Evolutionary conservation across 2,329 filamentous ascomycete species (phyloP), one percentile per base, ranked within the genome.

Genomic region (Colletotrichum sublineola): DNA sequence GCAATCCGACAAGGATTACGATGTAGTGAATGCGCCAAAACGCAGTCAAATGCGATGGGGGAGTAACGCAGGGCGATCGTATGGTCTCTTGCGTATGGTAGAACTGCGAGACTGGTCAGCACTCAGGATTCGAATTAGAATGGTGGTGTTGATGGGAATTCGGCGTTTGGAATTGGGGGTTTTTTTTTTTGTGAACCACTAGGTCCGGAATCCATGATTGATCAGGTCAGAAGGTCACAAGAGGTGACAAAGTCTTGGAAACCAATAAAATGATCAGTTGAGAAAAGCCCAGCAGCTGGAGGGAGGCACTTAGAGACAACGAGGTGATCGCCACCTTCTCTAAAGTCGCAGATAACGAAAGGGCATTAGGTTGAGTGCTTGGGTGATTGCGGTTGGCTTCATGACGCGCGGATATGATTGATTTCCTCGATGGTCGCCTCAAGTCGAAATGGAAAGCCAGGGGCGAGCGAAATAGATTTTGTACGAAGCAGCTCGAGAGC

Each of bases 61-160:
- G 65, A 65, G 64, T 69, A 60, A 44, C 55, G 55, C 48, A 50
- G 53, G 38, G 48, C 60, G 66, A 69, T 65, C 48, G 60, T 65
- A n/a, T 38, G 62, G 55, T 64, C 44, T 72, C 66, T 68, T 55
- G 40, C 44, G 15, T 67, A 33, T 53, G 31, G 61, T 53, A 40
- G 67, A 60, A 65, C 70, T 73, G 60, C 68, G 42, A 73, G 31
- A 44, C 55, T 48, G 44, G 70, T 73, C 55, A 73, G 70, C 70
- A 57, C 24, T 65, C 60, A 50, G 55, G 48, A 69, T 55, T 55
- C 44, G 31, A 31, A 29, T 33, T 57, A 18, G 29, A 12, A 64
- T 55, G 38, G 15, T 63, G 36, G 20, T 71, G 69, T 46, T 40
- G 58, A 63, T 64, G 40, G 44, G 62, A 53, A 15, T 42, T 24